Conservation (phyloP, 179 eudicot species). For the Spinacia oleracea region DNA sequence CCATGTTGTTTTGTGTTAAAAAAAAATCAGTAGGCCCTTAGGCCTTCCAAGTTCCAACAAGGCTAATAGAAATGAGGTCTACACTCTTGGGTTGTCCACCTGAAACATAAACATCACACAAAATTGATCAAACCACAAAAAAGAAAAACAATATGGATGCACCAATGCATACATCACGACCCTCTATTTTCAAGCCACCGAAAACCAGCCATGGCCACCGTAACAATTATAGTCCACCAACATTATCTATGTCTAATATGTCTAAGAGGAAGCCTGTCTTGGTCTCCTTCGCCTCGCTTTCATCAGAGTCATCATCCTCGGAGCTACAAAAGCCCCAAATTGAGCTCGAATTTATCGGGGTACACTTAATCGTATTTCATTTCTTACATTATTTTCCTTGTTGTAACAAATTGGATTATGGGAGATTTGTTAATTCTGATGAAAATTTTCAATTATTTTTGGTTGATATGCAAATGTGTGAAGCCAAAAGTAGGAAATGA, state of each 20-base stretch:
- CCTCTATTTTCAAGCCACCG: slow-evolving; percentile 38
- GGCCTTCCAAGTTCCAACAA: too few relatives aligned
- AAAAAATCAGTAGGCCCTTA: too few relatives aligned
- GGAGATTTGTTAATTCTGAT: not conserved
- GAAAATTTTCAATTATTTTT: not conserved
- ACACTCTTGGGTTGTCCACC: slow-evolving; percentile 5
- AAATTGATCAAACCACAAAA: not conserved
- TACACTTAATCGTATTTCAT: slow-evolving; percentile 11
- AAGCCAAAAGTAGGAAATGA: slow-evolving; percentile 66
- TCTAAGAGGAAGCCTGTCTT: slow-evolving; percentile 30
- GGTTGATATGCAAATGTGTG: not conserved
- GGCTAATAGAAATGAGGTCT: too few relatives aligned
- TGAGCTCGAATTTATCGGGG: slow-evolving; percentile 88
- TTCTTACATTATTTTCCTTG: too few relatives aligned
- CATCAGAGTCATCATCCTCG: slow-evolving; percentile 43
- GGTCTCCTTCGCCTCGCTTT: slow-evolving; percentile 34
- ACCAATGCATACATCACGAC: slow-evolving; percentile 31
- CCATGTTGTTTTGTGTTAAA: too few relatives aligned
- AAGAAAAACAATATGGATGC: slow-evolving; percentile 15
- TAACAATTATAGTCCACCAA: slow-evolving; percentile 20
- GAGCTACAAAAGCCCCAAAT: slow-evolving; percentile 52
- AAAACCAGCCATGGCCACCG: slow-evolving; percentile 27
- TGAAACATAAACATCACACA: slow-evolving; percentile 11
- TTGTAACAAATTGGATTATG: not conserved
- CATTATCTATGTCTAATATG: slow-evolving; percentile 16